Evolutionary conservation across 2,329 filamentous ascomycete species (phyloP), one percentile per base, ranked within the genome.

Genomic region (Aspergillus tubingensis): DNA sequence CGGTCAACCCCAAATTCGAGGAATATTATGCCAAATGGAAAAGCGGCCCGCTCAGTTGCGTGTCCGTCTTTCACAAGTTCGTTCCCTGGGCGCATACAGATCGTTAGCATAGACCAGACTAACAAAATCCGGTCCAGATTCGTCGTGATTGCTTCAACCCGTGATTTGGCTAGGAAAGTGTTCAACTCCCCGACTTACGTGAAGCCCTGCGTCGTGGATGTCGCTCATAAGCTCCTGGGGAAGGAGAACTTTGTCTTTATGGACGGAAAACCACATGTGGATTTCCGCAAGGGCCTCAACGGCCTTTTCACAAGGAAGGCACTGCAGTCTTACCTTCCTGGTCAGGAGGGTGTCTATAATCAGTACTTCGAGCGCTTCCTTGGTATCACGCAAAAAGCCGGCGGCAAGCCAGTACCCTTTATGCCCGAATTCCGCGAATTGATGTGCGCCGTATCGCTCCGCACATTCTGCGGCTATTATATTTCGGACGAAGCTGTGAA

Each of bases 11-110:
- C 49, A 91, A 91, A 70, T 96, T 96, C 72, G 87, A 90, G 56
- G 85, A 90, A 67, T 96, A 96, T 78, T 83, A 91, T 70, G 86
- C 82, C 61, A 95, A 96, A 81, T 96, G 92, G 92, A 75, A 83
- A 64, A 95, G 91, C 72, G 92, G 91, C n/a, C 88, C 89, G 52
- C 83, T 96, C 61, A 96, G 91, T 81, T 96, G 92, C 73, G 92
- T 96, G 62, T 96, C 92, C 2, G 90, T 96, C 69, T 96, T 96
- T 80, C 92, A 96, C 85, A 96, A 96, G 91, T 93, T 84, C 59
- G 84, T 64, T 5, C 8, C 49, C 10, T 36, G 39, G 6, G 7
- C n/a, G 23, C 23, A 7, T 5, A 17, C 38, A 2, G 21, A 8
- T 32, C n/a, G 27, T 15, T 19, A 8, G 5, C 10, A 52, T 32